phyloP scores from a whole-genome alignment of 371 early-diverging fungal genomes.

The Parasitella parasitica region DNA sequence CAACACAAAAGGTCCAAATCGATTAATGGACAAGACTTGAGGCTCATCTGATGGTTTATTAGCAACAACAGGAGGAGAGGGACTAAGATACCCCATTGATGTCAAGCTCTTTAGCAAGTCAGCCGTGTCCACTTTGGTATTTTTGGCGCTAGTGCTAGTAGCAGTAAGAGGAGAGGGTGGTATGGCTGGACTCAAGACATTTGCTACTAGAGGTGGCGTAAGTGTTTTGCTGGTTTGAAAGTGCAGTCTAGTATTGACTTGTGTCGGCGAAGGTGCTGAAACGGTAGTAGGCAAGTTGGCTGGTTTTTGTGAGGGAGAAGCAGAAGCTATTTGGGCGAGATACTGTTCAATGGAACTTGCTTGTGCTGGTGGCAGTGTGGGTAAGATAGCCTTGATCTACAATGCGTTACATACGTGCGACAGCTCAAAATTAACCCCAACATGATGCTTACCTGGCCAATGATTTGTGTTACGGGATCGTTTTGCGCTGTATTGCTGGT shows the following conservation, averaged over 20 bases:
- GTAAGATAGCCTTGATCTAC: slow-evolving; percentile 47
- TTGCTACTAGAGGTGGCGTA: slow-evolving; percentile 8
- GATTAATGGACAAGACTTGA: background rate
- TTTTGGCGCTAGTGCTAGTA: background rate
- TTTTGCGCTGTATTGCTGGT: background rate
- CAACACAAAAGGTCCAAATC: slow-evolving; percentile 26
- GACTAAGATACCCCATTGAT: slow-evolving; percentile 35
- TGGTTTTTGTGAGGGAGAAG: slow-evolving; percentile 16
- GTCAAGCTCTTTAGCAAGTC: slow-evolving; percentile 41
- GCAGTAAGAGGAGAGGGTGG: background rate
- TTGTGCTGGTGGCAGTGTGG: slow-evolving; percentile 40
- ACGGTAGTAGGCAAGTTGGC: slow-evolving; percentile 6
- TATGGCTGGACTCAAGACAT: background rate
- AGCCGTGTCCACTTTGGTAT: slow-evolving; percentile 22
- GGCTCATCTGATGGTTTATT: background rate
- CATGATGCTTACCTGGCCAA: slow-evolving; percentile 32
- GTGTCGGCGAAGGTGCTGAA: slow-evolving; percentile 16
- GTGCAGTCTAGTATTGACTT: background rate
- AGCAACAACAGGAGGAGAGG: slow-evolving; percentile 3
- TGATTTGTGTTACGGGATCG: slow-evolving; percentile 31
- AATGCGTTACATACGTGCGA: background rate
- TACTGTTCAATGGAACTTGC: slow-evolving; percentile 39
- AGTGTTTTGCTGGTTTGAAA: background rate
- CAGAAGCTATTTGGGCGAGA: slow-evolving; percentile 27
- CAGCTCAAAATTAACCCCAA: background rate